Conservation (phyloP, 805 yeast genomes). For the Wickerhamomyces kurtzmanii region DNA sequence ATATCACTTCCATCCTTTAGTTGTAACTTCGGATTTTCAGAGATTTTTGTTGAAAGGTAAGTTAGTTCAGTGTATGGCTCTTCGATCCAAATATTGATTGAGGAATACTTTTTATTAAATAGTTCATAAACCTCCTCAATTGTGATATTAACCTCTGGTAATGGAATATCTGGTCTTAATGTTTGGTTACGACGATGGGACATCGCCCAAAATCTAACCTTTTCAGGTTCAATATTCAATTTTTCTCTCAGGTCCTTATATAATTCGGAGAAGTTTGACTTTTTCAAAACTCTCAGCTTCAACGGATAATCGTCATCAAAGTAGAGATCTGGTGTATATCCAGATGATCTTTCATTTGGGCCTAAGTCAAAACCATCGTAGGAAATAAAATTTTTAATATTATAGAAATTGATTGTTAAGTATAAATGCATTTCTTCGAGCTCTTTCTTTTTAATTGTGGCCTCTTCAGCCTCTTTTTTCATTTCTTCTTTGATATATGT, state of each 20-base stretch:
- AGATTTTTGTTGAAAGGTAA: slow-evolving; percentile 1
- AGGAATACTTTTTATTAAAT: slow-evolving; percentile 35
- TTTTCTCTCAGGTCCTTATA: slow-evolving; percentile 36
- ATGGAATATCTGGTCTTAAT: slow-evolving; percentile 43
- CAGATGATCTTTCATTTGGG: slow-evolving; percentile 41
- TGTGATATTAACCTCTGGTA: slow-evolving; percentile 24
- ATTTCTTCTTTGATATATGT: slow-evolving; percentile 57
- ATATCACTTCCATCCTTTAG: too few relatives aligned
- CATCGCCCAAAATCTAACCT: slow-evolving; percentile 54
- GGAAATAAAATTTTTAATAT: slow-evolving; percentile 40
- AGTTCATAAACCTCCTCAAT: slow-evolving; percentile 42
- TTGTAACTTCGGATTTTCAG: too few relatives aligned
- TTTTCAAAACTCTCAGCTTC: slow-evolving; percentile 43
- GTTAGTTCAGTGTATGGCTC: slow-evolving; percentile 30
- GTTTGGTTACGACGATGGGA: slow-evolving; percentile 65
- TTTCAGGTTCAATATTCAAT: slow-evolving; percentile 24
- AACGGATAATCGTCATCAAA: slow-evolving; percentile 36
- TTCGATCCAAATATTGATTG: slow-evolving; percentile 56
- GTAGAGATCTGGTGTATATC: slow-evolving; percentile 40
- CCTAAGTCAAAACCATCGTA: slow-evolving; percentile 72
- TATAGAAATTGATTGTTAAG: slow-evolving; percentile 45
- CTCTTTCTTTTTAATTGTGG: slow-evolving; percentile 42
- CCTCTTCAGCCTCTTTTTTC: slow-evolving; percentile 49
- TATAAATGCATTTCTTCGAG: slow-evolving; percentile 65
- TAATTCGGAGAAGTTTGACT: slow-evolving; percentile 40